phyloP scores from a whole-genome alignment of 2,329 filamentous ascomycete species.

The Ophiostoma novo-ulmi region DNA sequence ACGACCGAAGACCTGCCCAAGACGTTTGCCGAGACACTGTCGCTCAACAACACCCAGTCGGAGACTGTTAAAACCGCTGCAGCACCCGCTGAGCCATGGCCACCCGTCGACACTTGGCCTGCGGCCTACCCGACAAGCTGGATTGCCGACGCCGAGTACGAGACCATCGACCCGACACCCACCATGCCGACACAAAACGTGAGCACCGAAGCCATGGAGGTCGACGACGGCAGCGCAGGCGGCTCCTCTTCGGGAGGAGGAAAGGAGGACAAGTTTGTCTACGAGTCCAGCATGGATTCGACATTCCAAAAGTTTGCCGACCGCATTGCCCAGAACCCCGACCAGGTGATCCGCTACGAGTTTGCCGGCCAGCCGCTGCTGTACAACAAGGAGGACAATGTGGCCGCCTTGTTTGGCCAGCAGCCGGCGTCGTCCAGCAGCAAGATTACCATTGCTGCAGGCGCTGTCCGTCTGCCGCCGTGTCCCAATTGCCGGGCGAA shows the following conservation, averaged over 20 bases:
- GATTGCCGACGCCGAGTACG: constrained; percentile 84
- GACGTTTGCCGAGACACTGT: constrained; percentile 70
- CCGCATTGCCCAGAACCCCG: constrained; percentile 71
- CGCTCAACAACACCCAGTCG: constrained; percentile 55
- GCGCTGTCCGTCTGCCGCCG: constrained; percentile 55
- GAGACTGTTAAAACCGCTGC: constrained; percentile 25
- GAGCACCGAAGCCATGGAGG: constrained; percentile 43
- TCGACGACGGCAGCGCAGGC: constrained; percentile 35
- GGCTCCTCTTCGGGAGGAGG: constrained; percentile 30
- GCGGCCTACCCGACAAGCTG: constrained; percentile 69
- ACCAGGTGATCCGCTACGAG: constrained; percentile 77
- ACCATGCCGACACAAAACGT: constrained; percentile 38
- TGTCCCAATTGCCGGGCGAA: constrained; percentile 70
- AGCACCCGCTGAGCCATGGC: constrained; percentile 67
- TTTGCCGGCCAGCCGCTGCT: constrained; percentile 68
- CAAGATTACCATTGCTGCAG: constrained; percentile 31
- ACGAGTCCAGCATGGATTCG: constrained; percentile 69
- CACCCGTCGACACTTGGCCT: constrained; percentile 58
- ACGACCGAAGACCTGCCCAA: constrained; percentile 42
- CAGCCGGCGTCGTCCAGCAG: constrained; percentile 29
- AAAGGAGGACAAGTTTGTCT: constrained; percentile 64
- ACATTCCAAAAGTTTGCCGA: constrained; percentile 78
- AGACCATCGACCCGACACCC: constrained; percentile 65
- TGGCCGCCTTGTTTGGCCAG: constrained; percentile 54
- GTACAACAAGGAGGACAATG: constrained; percentile 70